Base-by-base conservation (phyloP, 2,329 filamentous ascomycete species). In the Metarhizium sp. region DNA sequence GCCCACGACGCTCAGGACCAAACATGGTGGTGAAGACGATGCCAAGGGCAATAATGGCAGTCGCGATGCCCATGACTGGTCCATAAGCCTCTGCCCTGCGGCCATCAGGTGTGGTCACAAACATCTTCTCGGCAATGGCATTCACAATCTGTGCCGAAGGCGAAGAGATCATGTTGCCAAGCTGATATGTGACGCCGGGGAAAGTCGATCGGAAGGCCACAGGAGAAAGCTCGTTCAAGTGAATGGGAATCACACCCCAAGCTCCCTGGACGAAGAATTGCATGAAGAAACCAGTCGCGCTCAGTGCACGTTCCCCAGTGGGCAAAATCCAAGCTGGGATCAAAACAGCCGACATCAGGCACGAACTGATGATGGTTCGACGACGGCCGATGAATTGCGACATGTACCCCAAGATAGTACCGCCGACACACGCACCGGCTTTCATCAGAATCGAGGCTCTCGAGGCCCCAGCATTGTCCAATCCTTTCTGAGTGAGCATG, bases 401-500 rank as follows among this genome's bases (percentile, higher is more conserved):
- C 7, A 84, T 63, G 67, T 91, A 92, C 25, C 88, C 89, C 57
- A 88, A 79, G 58, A 87, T 81, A 46, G 83, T 85, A 30, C 87
- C 87, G 38, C 87, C 88, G 1, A 90, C 81, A 61, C 86, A 88
- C 47, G 88, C 87, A 30, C 88, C 88, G 1, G 80, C 83, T 72
- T 91, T 91, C 84, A 90, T 90, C 57, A 92, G 70, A 61, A 92
- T 91, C n/a, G 82, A 86, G 16, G 87, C 87, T n/a, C 86, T 82
- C 7, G 80, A 86, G 4, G 87, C 85, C 1, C 76, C 77, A 1
- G 73, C 65, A 63, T 88, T 86, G 54, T 76, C 64, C 57, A 92
- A 76, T 59, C 84, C 82, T 70, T 92, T 91, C 62, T 89, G 79
- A 4, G 78, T 78, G 43, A 86, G 75, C 85, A 92, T 87, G 67